These are phyloP conservation scores for Colletotrichum cereale DNA, from an alignment of 2,329 filamentous ascomycete species.

Conservation along the genomic window DNA sequence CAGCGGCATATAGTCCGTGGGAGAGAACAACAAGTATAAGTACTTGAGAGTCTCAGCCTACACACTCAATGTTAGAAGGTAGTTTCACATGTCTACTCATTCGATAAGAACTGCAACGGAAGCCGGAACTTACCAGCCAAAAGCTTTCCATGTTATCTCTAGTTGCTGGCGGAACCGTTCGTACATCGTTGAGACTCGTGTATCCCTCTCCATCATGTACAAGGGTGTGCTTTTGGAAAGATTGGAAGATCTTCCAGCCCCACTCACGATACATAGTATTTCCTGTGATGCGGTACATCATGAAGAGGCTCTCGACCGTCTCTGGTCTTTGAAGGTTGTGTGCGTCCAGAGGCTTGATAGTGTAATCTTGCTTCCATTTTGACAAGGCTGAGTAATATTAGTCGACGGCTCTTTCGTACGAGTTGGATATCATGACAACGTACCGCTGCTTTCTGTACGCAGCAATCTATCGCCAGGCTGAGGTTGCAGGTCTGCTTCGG, in stretches of 20 bases:
- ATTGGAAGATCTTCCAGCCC: slow-evolving; percentile 84
- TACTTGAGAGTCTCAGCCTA: slow-evolving; percentile 96
- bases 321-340: slow-evolving; percentile 83
- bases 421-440: not conserved
- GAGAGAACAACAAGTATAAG: slow-evolving; percentile 91
- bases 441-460: not conserved
- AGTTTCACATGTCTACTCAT: fast-evolving
- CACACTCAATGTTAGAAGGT: not conserved
- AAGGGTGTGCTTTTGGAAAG: slow-evolving; percentile 75
- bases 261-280: slow-evolving; percentile 78
- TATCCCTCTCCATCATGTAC: slow-evolving; percentile 67
- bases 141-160: slow-evolving; percentile 83
- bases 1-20: slow-evolving; percentile 78
- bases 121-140: slow-evolving; percentile 63
- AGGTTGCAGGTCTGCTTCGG: slow-evolving; percentile 65
- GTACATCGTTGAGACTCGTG: slow-evolving; percentile 73
- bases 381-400: not conserved
- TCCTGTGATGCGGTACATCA: slow-evolving; percentile 84
- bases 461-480: slow-evolving; percentile 47
- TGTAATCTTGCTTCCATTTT: slow-evolving; percentile 81
- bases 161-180: slow-evolving; percentile 62
- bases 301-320: slow-evolving; percentile 80
- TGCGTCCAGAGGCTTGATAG: slow-evolving; percentile 76
- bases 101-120: no score
- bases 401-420: no score